A percentile compares a stretch with the other conserved stretches of the same genome.
Evolutionary conservation across 2,329 filamentous ascomycete species (phyloP).

Genomic region (Waltergamsia citrina): DNA sequence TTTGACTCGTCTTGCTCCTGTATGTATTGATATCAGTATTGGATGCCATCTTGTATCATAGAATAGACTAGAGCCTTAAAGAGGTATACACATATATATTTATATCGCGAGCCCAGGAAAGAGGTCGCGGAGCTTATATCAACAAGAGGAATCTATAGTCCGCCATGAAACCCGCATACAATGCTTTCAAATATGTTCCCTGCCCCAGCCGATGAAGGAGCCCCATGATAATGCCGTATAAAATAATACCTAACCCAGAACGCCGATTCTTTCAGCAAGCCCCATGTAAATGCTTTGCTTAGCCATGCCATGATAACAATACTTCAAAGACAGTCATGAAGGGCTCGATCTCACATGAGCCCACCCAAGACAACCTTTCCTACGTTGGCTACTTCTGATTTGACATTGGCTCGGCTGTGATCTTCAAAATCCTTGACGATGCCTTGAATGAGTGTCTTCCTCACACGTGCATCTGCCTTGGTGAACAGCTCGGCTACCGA

Average conservation of each 20-base stretch:
- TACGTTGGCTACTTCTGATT: conserved; percentile 73
- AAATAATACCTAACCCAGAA: background rate
- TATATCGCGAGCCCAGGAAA: too few relatives aligned
- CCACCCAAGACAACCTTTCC: conserved; percentile 86
- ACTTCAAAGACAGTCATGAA: too few relatives aligned
- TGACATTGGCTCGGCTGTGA: conserved; percentile 63
- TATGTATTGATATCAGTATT: background rate
- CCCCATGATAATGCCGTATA: background rate
- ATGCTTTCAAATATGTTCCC: too few relatives aligned
- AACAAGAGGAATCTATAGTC: too few relatives aligned
- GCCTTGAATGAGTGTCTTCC: conserved; percentile 81
- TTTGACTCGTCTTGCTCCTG: background rate
- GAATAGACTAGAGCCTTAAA: too few relatives aligned
- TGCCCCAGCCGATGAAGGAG: too few relatives aligned
- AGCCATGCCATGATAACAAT: background rate
- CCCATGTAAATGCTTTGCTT: background rate
- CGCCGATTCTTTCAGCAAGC: background rate
- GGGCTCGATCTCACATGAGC: conserved; percentile 63
- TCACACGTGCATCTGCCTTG: conserved; percentile 77
- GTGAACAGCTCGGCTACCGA: conserved; percentile 74
- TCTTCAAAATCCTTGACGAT: conserved; percentile 93
- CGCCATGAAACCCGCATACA: too few relatives aligned
- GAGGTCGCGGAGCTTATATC: too few relatives aligned
- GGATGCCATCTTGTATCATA: background rate
- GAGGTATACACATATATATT: too few relatives aligned